Evolutionary conservation across 352 stramenopile species (phyloP), one percentile per base, ranked within the genome.

Genomic region (Aphanomyces stellatus): DNA sequence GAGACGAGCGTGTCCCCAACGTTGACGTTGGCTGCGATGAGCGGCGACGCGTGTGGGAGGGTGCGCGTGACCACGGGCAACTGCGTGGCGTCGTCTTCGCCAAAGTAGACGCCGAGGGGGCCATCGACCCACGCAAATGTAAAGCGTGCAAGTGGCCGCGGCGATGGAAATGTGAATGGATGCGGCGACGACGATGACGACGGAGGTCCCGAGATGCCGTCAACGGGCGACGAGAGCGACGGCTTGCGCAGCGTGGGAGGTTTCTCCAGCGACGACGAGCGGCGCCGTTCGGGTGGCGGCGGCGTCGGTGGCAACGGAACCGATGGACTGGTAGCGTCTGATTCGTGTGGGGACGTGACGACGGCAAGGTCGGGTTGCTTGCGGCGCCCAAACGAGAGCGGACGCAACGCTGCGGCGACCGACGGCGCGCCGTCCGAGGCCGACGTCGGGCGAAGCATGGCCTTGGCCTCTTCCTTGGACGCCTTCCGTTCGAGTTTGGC

Each of bases 111-210:
- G n/a, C 86, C 86, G 5, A 95, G 60, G 5, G 82, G 86, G 0
- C 86, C 86, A 0, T 82, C 89, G 46, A 90, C 82, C 86, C 86
- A 95, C 49, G 81, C 79, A 31, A 93, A 85, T 60, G 92, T 78
- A 51, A 88, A 89, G 37, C 37, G 87, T 77, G 53, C 2, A 3
- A 42, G 37, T 3, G 8, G 31, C 53, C 22, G 24, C 53, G 6
- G 37, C 27, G 15, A 62, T 59, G n/a, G n/a, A n/a, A n/a, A n/a
- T n/a, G n/a, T n/a, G n/a, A n/a, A n/a, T n/a, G n/a, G n/a, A n/a
- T n/a, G n/a, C 43, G 60, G 22, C 5, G 62, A 61, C 13, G 53
- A 30, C 11, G 59, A 65, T 6, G 42, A 51, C 19, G 19, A 43
- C 8, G 37, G 25, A 13, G 42, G 25, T 7, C 13, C 8, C 19